phyloP scores from a whole-genome alignment of 2,329 filamentous ascomycete genomes.

The Blumeria graminis region DNA sequence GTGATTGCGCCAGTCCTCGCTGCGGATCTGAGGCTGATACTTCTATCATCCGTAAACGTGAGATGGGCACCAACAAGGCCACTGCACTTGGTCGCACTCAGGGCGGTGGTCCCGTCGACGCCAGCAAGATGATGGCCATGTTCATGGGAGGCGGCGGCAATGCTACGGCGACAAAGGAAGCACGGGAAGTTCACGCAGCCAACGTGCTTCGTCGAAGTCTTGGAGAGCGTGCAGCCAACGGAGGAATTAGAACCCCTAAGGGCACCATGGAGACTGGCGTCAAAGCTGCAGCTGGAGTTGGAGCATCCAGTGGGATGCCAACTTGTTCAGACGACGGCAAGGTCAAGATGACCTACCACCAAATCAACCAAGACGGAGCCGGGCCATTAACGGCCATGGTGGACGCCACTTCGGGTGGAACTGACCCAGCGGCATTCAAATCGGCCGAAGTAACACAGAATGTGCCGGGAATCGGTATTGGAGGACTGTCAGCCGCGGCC shows the following conservation, averaged over 20 bases:
- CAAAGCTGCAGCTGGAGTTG: too few relatives aligned
- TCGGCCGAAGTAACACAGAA: neutral
- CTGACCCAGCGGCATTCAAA: too few relatives aligned
- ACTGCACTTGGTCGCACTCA: constrained; percentile 39
- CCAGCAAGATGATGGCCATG: constrained; percentile 28
- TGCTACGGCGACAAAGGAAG: constrained; percentile 12
- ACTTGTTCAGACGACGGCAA: too few relatives aligned
- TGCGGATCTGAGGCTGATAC: constrained; percentile 47
- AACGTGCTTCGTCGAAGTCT: neutral
- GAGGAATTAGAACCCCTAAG: neutral
- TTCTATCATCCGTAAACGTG: constrained; percentile 39
- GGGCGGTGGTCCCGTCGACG: constrained; percentile 32
- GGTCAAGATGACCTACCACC: too few relatives aligned
- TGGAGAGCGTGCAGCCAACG: neutral
- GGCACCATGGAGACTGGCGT: neutral
- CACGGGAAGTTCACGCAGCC: neutral
- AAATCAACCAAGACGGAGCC: too few relatives aligned
- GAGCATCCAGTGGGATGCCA: too few relatives aligned
- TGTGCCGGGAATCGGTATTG: constrained; percentile 19
- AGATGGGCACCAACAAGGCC: constrained; percentile 29
- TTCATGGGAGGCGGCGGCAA: constrained; percentile 29
- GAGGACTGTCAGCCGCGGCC: constrained; percentile 15
- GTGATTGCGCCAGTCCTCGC: constrained; percentile 34
- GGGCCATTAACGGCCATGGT: too few relatives aligned
- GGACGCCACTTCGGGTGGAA: too few relatives aligned